Evolutionary conservation across 225 moss, liverwort and hornwort genomes (phyloP), one percentile per base, ranked within the genome.

Genomic region (Pseudisothecium myosuroides): DNA sequence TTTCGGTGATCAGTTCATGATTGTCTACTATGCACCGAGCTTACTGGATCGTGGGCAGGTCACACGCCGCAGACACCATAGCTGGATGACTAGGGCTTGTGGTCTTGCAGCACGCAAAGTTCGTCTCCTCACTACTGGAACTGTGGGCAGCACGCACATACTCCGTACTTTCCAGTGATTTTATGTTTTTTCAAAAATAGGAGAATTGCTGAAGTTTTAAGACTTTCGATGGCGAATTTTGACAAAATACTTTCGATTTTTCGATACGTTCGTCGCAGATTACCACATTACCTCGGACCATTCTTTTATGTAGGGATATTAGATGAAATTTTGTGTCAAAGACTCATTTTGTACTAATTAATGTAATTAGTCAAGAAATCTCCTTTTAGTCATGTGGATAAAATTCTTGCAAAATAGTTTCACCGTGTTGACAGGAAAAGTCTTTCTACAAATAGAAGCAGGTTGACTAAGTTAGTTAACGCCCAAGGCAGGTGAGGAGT

Each of bases 261-360:
- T 23, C 3, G 36, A 14, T 13, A 24, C 9, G 7, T 15, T 36
- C 37, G 1, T 9, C 0, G 36, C 3, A 54, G 77, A 36, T 14
- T 5, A 14, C 18, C 11, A 31, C 47, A 36, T 52, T 20, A 5
- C 0, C 3, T 34, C 1, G 14, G 22, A 76, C 32, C 32, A 31
- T 14, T 52, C 17, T 29, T 17, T 0, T 11, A 29, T 11, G 18
- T 6, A 0, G 4, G 2, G 29, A 74, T 4, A 31, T 50, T 7
- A 19, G 20, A 20, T 34, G 21, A 34, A 34, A 12, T 21, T 21
- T 34, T 34, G 2, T 34, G 2, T 50, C 50, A 14, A 21, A 76
- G 21, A 1, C 14, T 76, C 22, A 76, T 21, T 52, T 13, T 13
- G 12, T 22, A 13, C 18, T 21, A 14, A 21, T 34, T 34, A 2